These are phyloP conservation scores for Penicillium riverlandense DNA, from an alignment of 495 filamentous ascomycete species.

Conservation along the genomic window DNA sequence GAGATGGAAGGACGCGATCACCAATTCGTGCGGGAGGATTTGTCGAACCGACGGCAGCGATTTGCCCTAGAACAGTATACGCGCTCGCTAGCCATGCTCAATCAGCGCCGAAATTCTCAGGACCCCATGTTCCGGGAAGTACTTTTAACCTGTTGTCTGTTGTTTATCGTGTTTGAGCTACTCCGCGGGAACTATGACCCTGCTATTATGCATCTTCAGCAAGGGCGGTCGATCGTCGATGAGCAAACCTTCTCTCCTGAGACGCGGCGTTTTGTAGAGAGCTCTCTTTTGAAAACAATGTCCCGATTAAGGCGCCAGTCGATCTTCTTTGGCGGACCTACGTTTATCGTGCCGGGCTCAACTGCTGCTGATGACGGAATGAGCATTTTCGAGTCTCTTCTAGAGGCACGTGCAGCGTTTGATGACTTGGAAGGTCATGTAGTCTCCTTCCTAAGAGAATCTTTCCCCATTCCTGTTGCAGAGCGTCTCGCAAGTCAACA, in stretches of 20 bases:
- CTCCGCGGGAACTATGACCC: slow-evolving; percentile 13
- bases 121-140: slow-evolving; percentile 14
- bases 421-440: neutral
- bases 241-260: neutral
- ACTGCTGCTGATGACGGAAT: neutral
- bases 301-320: slow-evolving; percentile 3
- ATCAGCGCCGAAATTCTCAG: slow-evolving; percentile 6
- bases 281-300: neutral
- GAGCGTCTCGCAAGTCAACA: neutral
- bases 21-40: slow-evolving; percentile 6
- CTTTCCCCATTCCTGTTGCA: neutral
- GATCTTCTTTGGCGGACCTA: neutral
- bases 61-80: slow-evolving; percentile 15
- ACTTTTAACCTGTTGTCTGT: slow-evolving; percentile 12
- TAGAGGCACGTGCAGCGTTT: neutral
- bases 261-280: neutral
- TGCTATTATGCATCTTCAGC: slow-evolving; percentile 9
- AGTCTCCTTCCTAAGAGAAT: neutral
- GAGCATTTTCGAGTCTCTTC: neutral
- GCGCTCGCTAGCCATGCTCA: slow-evolving; percentile 7
- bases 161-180: slow-evolving; percentile 15
- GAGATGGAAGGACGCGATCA: slow-evolving; percentile 8
- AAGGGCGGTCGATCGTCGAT: slow-evolving; percentile 9
- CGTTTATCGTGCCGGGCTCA: neutral
- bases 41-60: slow-evolving; percentile 7